A percentile compares a stretch with the other conserved stretches of the same genome.
These are phyloP conservation scores for Boletus reticulatus DNA, from an alignment of 768 basidiomycete species.

Conservation along the genomic window DNA sequence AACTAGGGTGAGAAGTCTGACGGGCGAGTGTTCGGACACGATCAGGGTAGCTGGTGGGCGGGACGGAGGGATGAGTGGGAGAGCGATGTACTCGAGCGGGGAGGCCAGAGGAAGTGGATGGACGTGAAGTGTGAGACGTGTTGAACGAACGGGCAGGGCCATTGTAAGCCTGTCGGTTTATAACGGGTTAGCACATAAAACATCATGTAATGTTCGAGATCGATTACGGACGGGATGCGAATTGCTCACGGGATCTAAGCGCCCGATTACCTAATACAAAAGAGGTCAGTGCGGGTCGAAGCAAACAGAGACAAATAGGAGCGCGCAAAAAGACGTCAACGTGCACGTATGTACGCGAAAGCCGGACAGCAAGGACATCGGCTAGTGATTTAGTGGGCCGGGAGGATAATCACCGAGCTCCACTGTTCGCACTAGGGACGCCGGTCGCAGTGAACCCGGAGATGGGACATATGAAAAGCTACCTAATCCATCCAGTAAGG, in stretches of 20 bases:
- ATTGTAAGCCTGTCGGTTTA: conserved; percentile 18
- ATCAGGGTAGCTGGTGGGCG: conserved; percentile 23
- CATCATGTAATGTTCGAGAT: conserved; percentile 4
- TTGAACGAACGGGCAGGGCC: not conserved
- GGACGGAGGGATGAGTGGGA: conserved; percentile 1
- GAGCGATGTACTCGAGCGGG: conserved; percentile 11
- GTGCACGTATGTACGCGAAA: not conserved
- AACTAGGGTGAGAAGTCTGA: conserved; percentile 6
- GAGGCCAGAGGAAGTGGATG: conserved; percentile 4
- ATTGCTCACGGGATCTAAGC: conserved; percentile 16
- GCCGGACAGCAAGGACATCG: not conserved
- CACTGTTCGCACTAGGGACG: conserved; percentile 8
- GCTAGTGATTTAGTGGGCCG: conserved; percentile 6
- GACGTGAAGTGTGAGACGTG: conserved; percentile 4
- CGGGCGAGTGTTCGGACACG: conserved; percentile 5
- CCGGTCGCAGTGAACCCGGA: conserved; percentile 17
- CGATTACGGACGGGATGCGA: conserved; percentile 22
- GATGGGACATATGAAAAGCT: conserved; percentile 13
- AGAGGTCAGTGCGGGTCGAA: conserved; percentile 2
- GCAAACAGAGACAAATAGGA: conserved; percentile 12
- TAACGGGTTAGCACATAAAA: conserved; percentile 18
- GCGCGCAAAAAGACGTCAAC: not conserved
- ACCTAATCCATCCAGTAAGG: conserved; percentile 7
- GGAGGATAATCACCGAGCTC: conserved; percentile 22
- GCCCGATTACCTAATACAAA: conserved; percentile 30